A percentile compares a stretch with the other conserved stretches of the same genome.
Evolutionary conservation across 169 alveolate genomes (phyloP).

Genomic region (Cryptosporidium viatorum): DNA sequence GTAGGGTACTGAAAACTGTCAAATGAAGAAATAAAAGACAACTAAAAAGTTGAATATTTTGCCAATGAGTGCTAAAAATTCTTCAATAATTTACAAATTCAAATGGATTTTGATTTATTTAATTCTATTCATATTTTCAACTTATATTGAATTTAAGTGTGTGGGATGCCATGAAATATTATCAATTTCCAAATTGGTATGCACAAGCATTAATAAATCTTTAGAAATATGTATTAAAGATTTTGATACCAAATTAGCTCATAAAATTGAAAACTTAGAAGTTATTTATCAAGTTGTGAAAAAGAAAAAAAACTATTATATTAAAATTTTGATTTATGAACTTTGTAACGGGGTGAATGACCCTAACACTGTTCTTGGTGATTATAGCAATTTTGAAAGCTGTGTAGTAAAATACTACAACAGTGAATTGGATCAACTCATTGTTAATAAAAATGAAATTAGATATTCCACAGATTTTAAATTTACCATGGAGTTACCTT

Average conservation of each 20-base stretch:
- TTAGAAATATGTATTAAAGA: slow-evolving; percentile 8
- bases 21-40: neutral
- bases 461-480: neutral
- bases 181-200: neutral
- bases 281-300: slow-evolving; percentile 6
- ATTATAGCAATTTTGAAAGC: neutral
- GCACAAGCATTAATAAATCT: slow-evolving; percentile 21
- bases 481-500: neutral
- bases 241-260: neutral
- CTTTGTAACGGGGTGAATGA: neutral
- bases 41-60: neutral
- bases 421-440: neutral
- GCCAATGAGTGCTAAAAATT: neutral
- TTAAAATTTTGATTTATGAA: slow-evolving; percentile 1
- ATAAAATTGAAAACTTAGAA: neutral
- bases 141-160: neutral
- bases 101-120: neutral
- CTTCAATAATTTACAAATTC: neutral
- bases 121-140: neutral
- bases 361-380: neutral
- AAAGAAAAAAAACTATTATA: neutral
- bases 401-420: slow-evolving; percentile 21
- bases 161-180: neutral
- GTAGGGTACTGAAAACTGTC: neutral
- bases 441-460: neutral